phyloP scores from a whole-genome alignment of 1,284 basidiomycete genomes.

The Cutaneotrichosporon arboriforme region DNA sequence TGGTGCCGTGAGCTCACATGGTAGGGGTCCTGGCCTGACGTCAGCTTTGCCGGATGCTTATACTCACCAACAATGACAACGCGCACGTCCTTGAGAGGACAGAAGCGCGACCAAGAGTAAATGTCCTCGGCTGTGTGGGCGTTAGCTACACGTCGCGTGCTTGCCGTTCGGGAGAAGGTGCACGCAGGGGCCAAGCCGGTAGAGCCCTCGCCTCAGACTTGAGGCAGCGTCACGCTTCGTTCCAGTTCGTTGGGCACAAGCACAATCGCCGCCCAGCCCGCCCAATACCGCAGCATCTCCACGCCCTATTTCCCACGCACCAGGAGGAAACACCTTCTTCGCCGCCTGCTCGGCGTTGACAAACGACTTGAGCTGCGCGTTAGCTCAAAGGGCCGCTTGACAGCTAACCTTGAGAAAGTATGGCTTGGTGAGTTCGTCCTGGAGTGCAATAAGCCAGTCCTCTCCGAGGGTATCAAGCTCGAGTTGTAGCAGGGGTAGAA shows the following conservation, averaged over 20 bases:
- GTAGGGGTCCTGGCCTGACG: conserved; percentile 49
- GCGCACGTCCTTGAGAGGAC: conserved; percentile 47
- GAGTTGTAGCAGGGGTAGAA: conserved; percentile 30
- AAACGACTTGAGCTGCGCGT: conserved; percentile 42
- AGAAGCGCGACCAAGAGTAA: conserved; percentile 51
- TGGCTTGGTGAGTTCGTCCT: conserved; percentile 45
- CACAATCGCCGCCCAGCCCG: too few species aligned
- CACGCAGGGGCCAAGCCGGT: too few species aligned
- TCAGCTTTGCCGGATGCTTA: not conserved
- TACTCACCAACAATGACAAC: conserved; percentile 50
- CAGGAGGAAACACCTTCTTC: conserved; percentile 50
- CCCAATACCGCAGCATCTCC: too few species aligned
- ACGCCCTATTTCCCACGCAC: conserved; percentile 27
- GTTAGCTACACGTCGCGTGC: too few species aligned
- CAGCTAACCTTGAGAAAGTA: conserved; percentile 41
- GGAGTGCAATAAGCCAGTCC: conserved; percentile 49
- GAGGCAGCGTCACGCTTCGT: not conserved
- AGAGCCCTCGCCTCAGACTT: too few species aligned
- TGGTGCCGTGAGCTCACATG: conserved; percentile 27
- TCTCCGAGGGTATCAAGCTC: conserved; percentile 47
- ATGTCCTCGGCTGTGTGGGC: conserved; percentile 46
- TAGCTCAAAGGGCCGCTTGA: not conserved
- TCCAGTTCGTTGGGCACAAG: too few species aligned
- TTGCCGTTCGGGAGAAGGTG: too few species aligned
- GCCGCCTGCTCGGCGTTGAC: conserved; percentile 38